Base-by-base conservation (phyloP, 768 basidiomycete species). In the Collybia sp. region DNA sequence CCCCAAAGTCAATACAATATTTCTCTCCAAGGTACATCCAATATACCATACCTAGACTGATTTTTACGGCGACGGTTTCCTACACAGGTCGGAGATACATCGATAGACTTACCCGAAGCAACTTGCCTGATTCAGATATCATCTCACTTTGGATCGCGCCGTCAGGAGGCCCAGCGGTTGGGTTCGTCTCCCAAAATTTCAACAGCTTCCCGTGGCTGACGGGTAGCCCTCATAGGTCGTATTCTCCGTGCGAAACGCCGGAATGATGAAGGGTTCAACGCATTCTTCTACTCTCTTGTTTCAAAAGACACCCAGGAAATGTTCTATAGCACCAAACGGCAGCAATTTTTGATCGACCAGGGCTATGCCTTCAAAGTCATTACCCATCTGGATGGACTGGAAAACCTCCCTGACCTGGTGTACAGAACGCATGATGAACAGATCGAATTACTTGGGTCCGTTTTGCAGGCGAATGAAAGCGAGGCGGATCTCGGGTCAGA, bases 341-440 rank as follows among this genome's bases (percentile, higher is more conserved):
- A 98, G 60, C 93, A 97, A 59, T 99, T 99, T 70, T 71, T 99
- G 54, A 95, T 99, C 58, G 96, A 99, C 61, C 94, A 97, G 67
- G 95, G 96, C 2, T 99, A 99, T 67, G 89, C 95, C 5, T 99
- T 99, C 81, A 98, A 98, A 67, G 95, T 99, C 44, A 98, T 99
- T 67, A 98, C 96, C 2, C 90, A 94, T 56, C 80, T 99, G 13
- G 93, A 98, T 52, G 96, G 96, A 8, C 73, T 98, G 19, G 86
- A 95, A 47, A 73, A 77, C 36, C 75, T 93, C 53, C 82, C 87
- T 3, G 88, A 93, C 58, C 76, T 98, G 43, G 96, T 97, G 42
- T 99, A 95, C 71, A 82, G 80, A 58, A 91, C 89, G 34, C 79
- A 81, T 58, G 84, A 92, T 56, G 90, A 96, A 59, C 95, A 98